These are phyloP conservation scores for Cymbopogon citratus DNA, from an alignment of 176 grass and related monocot genomes.

Conservation along the genomic window DNA sequence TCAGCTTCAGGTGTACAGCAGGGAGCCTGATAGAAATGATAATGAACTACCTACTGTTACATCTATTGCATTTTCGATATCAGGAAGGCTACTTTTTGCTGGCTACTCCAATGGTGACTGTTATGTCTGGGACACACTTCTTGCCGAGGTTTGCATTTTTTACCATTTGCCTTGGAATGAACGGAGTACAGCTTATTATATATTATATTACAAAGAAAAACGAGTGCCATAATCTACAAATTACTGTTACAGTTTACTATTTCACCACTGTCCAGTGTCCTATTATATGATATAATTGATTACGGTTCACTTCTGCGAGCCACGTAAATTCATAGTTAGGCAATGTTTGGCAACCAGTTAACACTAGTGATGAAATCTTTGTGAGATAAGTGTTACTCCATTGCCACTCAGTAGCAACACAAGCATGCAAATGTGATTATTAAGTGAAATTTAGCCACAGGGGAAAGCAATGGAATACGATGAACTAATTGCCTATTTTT, in stretches of 20 bases:
- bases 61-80: conserved; percentile 95
- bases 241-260: not conserved
- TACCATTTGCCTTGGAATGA: not conserved
- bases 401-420: not conserved
- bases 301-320: not conserved
- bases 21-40: conserved; percentile 54
- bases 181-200: not conserved
- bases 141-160: conserved; percentile 65
- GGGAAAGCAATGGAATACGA: not conserved
- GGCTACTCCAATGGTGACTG: conserved; percentile 98
- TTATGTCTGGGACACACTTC: conserved; percentile 95
- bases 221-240: not conserved
- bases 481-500: not conserved
- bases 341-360: not conserved
- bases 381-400: not conserved
- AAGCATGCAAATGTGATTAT: not conserved
- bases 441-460: not conserved
- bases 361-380: not conserved
- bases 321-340: not conserved
- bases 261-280: not conserved
- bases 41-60: conserved; percentile 72
- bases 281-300: not conserved
- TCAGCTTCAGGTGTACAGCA: conserved; percentile 88
- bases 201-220: conserved; percentile 11
- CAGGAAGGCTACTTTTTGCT: conserved; percentile 97